Base-by-base conservation (phyloP, 1,284 basidiomycete species). In the Cutaneotrichosporon sp. region DNA sequence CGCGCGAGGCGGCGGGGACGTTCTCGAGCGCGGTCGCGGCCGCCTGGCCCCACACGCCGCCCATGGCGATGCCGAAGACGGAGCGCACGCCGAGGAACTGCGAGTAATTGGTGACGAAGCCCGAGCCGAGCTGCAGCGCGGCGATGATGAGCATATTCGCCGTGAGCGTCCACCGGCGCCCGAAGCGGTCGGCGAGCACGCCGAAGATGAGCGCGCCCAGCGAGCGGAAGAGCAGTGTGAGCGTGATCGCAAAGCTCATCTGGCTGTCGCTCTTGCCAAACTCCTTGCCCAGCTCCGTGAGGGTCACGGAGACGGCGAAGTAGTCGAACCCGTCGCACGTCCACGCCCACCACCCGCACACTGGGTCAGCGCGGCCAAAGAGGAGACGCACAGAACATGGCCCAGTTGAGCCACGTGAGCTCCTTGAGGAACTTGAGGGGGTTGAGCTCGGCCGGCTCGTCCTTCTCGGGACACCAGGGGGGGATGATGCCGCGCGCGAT, bases 151-250 rank as follows among this genome's bases (percentile, higher is more conserved):
- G 55, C 47, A 93, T 63, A 76, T 95, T 97, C 71, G 75, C 70
- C 47, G 95, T 87, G 4, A 97, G 82, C 1, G 93, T 93, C 91
- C 92, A 98, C 82, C 94, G 95, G 34, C 58, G 62, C 14, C 60
- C 60, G 75, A 85, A 95, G 14, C 94, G 85, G 76, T 94, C 92
- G 25, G 89, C 90, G 25, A 89, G 72, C 54, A 91, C 59, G 55
- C 82, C 84, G 66, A 97, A 95, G 67, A 95, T 80, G 63, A 92
- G 86, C 33, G 94, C 94, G 24, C 95, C 95, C 38, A 86, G 80
- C 2, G 91, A 90, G 56, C 95, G 87, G 83, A 98, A 92, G 33
- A 98, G 86, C 1, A 98, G 84, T 0, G 95, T 97, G 52, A 98
- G 84, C 7, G 95, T 98, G 75, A 99, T 95, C 10, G 92, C 86